These are phyloP conservation scores for Phyllosticta capitalensis DNA, from an alignment of 2,329 filamentous ascomycete genomes.

Conservation along the genomic window DNA sequence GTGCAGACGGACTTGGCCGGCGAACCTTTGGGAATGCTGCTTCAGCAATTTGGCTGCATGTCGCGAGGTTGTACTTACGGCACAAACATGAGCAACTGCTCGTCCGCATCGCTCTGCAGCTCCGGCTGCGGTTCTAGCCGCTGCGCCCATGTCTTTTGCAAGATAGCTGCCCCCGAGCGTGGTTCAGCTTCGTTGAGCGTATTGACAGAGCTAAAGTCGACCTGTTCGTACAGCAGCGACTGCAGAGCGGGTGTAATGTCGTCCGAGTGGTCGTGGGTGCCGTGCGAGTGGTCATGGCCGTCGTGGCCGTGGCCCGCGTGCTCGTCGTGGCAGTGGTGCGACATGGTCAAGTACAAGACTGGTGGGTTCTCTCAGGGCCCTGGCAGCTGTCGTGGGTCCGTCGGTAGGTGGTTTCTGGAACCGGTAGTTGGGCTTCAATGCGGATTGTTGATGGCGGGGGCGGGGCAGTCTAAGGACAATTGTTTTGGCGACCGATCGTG, in stretches of 20 bases:
- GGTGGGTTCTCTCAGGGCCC: background rate
- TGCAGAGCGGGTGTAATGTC: slow-evolving; percentile 89
- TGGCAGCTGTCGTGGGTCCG: background rate
- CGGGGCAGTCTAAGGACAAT: slow-evolving; percentile 2
- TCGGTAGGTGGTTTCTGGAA: background rate
- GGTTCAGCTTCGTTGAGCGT: slow-evolving; percentile 73
- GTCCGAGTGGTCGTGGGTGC: slow-evolving; percentile 76
- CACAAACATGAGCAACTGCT: slow-evolving; percentile 86
- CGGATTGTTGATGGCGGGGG: background rate
- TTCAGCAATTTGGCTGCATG: background rate
- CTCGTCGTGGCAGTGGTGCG: slow-evolving; percentile 30
- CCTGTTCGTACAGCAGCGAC: slow-evolving; percentile 81
- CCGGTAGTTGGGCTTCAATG: background rate
- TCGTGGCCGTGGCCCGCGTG: slow-evolving; percentile 42
- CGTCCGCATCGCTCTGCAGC: slow-evolving; percentile 77
- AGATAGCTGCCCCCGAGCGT: slow-evolving; percentile 61
- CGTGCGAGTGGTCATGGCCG: slow-evolving; percentile 45
- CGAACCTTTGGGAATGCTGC: slow-evolving; percentile 54
- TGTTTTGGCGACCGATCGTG: background rate
- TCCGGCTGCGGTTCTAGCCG: slow-evolving; percentile 62
- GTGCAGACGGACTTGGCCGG: slow-evolving; percentile 87
- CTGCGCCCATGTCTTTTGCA: slow-evolving; percentile 88
- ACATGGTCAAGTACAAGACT: background rate
- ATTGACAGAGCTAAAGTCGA: slow-evolving; percentile 75
- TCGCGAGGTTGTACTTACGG: slow-evolving; percentile 57